phyloP scores from a whole-genome alignment of 78 protist species.

The Pelomyxa schiedti region DNA sequence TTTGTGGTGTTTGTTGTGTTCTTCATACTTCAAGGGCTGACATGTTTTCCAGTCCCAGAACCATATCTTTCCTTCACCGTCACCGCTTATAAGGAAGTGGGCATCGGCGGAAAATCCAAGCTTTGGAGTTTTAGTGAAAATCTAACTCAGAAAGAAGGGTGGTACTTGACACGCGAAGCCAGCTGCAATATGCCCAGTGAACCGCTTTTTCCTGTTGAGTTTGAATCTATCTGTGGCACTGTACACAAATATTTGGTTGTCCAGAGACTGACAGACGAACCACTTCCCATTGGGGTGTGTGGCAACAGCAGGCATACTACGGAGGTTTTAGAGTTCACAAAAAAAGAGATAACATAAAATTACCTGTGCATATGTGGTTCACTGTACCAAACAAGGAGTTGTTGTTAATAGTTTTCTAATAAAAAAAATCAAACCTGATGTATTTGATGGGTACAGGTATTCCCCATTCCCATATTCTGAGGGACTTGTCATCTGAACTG shows the following conservation, averaged over 20 bases:
- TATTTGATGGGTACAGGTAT: constrained; percentile 83
- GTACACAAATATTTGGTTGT: constrained; percentile 81
- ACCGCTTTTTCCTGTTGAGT: constrained; percentile 62
- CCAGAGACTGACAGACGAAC: constrained; percentile 74
- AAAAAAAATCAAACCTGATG: no score
- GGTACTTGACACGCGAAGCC: constrained; percentile 86
- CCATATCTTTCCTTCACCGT: constrained; percentile 72
- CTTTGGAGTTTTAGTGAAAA: no score
- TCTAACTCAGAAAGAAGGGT: no score
- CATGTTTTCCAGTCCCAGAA: constrained; percentile 93
- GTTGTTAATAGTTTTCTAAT: no score
- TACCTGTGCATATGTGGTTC: constrained; percentile 57
- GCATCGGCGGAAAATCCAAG: constrained; percentile 95
- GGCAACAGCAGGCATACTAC: constrained; percentile 64
- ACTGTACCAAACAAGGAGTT: no score
- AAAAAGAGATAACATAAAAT: no score
- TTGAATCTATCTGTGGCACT: constrained; percentile 57
- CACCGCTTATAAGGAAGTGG: constrained; percentile 72
- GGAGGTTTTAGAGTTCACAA: no score
- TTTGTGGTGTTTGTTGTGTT: no score
- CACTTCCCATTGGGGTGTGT: constrained; percentile 74
- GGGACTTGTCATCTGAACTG: constrained; percentile 85
- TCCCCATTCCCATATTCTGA: constrained; percentile 90
- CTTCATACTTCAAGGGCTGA: constrained; percentile 55
- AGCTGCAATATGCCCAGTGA: constrained; percentile 75